Conservation (phyloP, 768 basidiomycete genomes). For the Paxillus involutus region DNA sequence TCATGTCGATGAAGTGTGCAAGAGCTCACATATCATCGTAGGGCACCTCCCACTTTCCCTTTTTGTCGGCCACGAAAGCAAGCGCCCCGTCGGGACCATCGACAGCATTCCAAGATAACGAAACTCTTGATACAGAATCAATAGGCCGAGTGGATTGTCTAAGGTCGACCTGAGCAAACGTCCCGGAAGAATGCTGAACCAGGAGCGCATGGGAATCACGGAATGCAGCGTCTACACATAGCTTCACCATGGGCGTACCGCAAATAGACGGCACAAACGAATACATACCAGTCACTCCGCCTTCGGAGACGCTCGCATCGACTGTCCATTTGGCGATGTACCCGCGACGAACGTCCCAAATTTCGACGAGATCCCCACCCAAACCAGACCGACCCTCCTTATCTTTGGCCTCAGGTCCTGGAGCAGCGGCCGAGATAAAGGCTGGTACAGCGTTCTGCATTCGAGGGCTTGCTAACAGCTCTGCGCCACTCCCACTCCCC, state of each 20-base stretch:
- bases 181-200: conserved; percentile 72
- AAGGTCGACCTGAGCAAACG: conserved; percentile 79
- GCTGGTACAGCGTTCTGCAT: conserved; percentile 24
- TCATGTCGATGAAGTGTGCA: neutral
- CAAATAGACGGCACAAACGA: neutral
- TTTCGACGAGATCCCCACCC: conserved; percentile 64
- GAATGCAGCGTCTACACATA: conserved; percentile 60
- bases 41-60: conserved; percentile 59
- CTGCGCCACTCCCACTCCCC: conserved; percentile 30
- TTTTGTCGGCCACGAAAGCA: conserved; percentile 63
- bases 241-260: neutral
- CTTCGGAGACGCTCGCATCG: conserved; percentile 61
- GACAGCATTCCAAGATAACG: conserved; percentile 60
- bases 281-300: conserved; percentile 68
- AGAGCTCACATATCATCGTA: conserved; percentile 74
- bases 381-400: conserved; percentile 10
- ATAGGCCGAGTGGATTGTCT: conserved; percentile 62
- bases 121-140: conserved; percentile 62
- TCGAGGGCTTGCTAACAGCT: conserved; percentile 26
- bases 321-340: conserved; percentile 86
- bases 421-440: conserved; percentile 14
- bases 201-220: conserved; percentile 70
- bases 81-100: conserved; percentile 48
- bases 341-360: conserved; percentile 83
- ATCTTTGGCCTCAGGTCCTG: conserved; percentile 14